Base-by-base conservation (phyloP, 768 basidiomycete genomes). In the Podaxis carcinomalis region DNA sequence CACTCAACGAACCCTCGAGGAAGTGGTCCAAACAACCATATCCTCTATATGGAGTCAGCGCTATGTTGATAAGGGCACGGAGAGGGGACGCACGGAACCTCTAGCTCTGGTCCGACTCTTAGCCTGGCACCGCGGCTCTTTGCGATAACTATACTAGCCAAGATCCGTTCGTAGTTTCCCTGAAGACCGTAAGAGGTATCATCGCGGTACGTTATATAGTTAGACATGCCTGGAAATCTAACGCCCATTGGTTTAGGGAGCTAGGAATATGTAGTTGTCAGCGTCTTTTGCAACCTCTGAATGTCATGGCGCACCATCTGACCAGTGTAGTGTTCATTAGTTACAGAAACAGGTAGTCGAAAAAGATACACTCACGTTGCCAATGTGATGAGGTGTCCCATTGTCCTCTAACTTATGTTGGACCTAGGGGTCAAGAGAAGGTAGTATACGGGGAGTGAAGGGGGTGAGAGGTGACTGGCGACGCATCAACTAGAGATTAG, bases 1-100 rank as follows among this genome's bases (percentile, higher is more conserved):
- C 5, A 10, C 58, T 21, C 39, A 27, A 50, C 6, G 3, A 42
- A 93, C 96, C 96, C 79, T 99, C 97, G 0, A 98, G 80, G 71
- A 98, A 99, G 68, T 98, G 96, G 70, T 99, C 97, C 55, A 94
- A 80, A 73, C 97, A 99, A 2, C 97, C 97, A 76, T 98, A 99
- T 3, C 96, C 97, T 23, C 93, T 95, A 67, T 19, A 14, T 28
- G 56, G 19, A 9, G 35, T 39, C 7, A 23, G 23, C 10, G 19
- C 58, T 7, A 58, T 36, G 51, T 21, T 51, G 32, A 23, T 14
- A 9, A 6, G 6, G 47, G 27, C 36, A 61, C 11, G 28, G 11
- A 27, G 61, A 9, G 39, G n/a, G 46, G 61, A 69, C 76, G 52
- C 52, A 95, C 90, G 96, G 89, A 63, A 99, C 94, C 75, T 99